phyloP scores from a whole-genome alignment of 129 eudicot genomes.

The Lonicera japonica region DNA sequence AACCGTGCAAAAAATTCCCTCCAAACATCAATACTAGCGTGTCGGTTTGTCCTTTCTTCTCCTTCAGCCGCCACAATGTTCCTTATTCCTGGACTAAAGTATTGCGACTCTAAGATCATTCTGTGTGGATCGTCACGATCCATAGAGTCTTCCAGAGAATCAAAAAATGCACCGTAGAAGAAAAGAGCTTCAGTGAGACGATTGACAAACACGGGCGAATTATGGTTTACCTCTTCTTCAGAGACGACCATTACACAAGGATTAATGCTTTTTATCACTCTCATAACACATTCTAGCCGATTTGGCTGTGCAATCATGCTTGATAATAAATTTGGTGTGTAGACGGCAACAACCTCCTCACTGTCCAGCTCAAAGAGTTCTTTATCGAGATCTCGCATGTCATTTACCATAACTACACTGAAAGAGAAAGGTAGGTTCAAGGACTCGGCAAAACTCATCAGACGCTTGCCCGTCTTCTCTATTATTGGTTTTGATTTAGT shows the following conservation, averaged over 20 bases:
- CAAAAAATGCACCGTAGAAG: slow-evolving; percentile 10
- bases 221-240: slow-evolving; percentile 16
- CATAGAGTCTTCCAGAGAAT: slow-evolving; percentile 13
- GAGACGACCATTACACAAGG: slow-evolving; percentile 15
- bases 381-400: slow-evolving; percentile 14
- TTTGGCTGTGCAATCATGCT: slow-evolving; percentile 1
- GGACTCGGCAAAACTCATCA: slow-evolving; percentile 15
- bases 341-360: slow-evolving; percentile 14
- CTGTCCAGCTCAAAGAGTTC: slow-evolving; percentile 2
- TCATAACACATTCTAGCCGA: slow-evolving; percentile 6
- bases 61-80: slow-evolving; percentile 18
- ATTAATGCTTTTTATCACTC: slow-evolving; percentile 10
- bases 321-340: not conserved
- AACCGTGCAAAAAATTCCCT: too few species aligned
- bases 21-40: too few species aligned
- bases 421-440: slow-evolving; percentile 21
- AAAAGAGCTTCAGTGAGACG: slow-evolving; percentile 22
- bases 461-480: slow-evolving; percentile 12
- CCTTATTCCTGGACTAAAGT: slow-evolving; percentile 3
- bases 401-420: slow-evolving; percentile 3
- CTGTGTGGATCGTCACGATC: slow-evolving; percentile 3
- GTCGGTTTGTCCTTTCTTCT: slow-evolving; percentile 13
- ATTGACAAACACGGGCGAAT: slow-evolving; percentile 10
- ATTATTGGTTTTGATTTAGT: not conserved
- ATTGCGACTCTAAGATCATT: not conserved